Evolutionary conservation across 108 stramenopile species (phyloP).

Genomic region (Cyclotella choctawhatcheeana): DNA sequence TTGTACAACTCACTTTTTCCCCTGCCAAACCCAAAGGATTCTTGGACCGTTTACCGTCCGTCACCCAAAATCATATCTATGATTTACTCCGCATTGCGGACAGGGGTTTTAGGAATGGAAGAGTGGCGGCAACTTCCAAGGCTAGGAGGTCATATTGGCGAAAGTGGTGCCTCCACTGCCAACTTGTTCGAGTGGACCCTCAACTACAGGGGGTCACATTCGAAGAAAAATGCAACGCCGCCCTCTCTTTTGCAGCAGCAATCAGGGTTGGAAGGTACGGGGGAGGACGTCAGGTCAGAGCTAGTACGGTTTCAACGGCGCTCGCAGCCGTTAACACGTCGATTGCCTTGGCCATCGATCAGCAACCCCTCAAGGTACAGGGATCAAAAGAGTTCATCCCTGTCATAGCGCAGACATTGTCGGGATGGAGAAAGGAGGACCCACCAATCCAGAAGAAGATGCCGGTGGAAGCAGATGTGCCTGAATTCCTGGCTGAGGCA

Average conservation of each 20-base stretch:
- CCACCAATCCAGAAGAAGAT: neutral
- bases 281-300: neutral
- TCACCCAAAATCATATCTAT: neutral
- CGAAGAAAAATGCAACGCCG: neutral
- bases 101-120: constrained; percentile 8
- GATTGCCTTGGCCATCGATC: constrained; percentile 5
- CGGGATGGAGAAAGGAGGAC: neutral
- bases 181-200: constrained; percentile 30
- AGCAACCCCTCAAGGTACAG: neutral
- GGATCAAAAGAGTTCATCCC: neutral
- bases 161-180: constrained; percentile 5
- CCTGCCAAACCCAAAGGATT: constrained; percentile 18
- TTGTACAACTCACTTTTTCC: constrained; percentile 26
- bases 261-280: neutral
- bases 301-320: constrained; percentile 6
- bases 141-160: constrained; percentile 16
- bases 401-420: neutral
- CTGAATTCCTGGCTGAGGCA: neutral
- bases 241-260: neutral
- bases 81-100: constrained; percentile 11
- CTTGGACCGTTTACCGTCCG: constrained; percentile 24
- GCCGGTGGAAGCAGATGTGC: constrained; percentile 2
- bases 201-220: neutral
- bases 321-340: constrained; percentile 21
- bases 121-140: constrained; percentile 28